These are phyloP conservation scores for Botryobasidium botryosum DNA, from an alignment of 768 basidiomycete species.

Conservation along the genomic window DNA sequence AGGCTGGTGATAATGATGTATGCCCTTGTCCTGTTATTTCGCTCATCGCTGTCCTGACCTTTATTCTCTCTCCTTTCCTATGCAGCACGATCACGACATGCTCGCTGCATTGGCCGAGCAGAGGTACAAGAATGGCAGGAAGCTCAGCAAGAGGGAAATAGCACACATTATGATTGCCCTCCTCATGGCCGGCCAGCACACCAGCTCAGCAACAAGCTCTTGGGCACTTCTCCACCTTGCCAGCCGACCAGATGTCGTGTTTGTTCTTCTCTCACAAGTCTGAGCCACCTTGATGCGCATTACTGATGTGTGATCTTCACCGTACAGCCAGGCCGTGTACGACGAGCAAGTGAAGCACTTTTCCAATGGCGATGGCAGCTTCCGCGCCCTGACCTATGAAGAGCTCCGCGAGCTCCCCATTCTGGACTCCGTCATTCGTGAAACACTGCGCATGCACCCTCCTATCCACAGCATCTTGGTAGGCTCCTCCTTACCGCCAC, in stretches of 20 bases:
- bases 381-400: conserved; percentile 71
- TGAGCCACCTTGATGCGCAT: neutral
- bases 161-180: conserved; percentile 98
- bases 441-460: conserved; percentile 84
- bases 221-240: conserved; percentile 88
- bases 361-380: conserved; percentile 46
- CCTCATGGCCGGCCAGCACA: conserved; percentile 99
- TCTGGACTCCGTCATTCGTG: conserved; percentile 79
- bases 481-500: neutral
- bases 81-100: conserved; percentile 31
- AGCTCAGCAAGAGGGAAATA: conserved; percentile 74
- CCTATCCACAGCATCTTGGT: conserved; percentile 84
- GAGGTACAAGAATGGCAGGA: conserved; percentile 63
- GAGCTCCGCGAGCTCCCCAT: conserved; percentile 69
- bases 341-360: conserved; percentile 79
- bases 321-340: conserved; percentile 57
- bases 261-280: conserved; percentile 11
- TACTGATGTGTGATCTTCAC: neutral
- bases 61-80: neutral
- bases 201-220: conserved; percentile 78
- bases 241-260: conserved; percentile 55
- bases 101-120: conserved; percentile 73
- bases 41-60: neutral
- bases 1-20: conserved; percentile 30
- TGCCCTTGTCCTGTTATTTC: conserved; percentile 18